Evolutionary conservation across 2,329 filamentous ascomycete species (phyloP), one percentile per base, ranked within the genome.

Genomic region (Pochonia chlamydosporia): DNA sequence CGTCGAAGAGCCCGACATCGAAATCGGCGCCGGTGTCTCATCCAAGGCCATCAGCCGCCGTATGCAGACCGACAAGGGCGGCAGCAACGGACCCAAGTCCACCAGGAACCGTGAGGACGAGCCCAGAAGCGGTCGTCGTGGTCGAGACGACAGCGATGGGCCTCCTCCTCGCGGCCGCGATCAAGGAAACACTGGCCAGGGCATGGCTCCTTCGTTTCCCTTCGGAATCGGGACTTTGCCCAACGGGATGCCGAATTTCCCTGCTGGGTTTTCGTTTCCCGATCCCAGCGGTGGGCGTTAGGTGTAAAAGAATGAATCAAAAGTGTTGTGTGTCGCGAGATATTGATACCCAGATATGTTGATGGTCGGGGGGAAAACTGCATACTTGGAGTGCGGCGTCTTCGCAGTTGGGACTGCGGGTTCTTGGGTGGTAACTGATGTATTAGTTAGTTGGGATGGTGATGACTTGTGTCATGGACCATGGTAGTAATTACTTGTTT

Each of bases 1-100:
- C 6, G 87, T 99, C 23, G 93, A 99, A 64, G 93, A 99, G 68
- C 93, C 93, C 3, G 93, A 99, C 62, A 99, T 99, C 58, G 93
- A 99, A 68, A 99, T 99, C 49, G 93, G 93, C 45, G 91, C 92
- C 16, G 93, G 93, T 47, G 95, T 99, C 13, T 96, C 91, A 16
- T 96, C 90, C 37, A 99, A 99, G 74, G 89, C 82, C 33, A 85
- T 85, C 51, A 83, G 79, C 56, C 74, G 82, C 16, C 79, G 82
- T 30, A 84, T 85, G 79, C 79, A 83, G 65, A 85, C 81, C 7
- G 82, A 85, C 61, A 80, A 81, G 59, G 78, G 81, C 45, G 82
- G 82, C 30, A 74, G 74, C 56, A 78, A 82, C 58, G 81, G 82
- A 3, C 81, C 81, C 44, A 83, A 82, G 58, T 84, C 80, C 1